phyloP scores from a whole-genome alignment of 768 basidiomycete genomes.

The Russula virescens region DNA sequence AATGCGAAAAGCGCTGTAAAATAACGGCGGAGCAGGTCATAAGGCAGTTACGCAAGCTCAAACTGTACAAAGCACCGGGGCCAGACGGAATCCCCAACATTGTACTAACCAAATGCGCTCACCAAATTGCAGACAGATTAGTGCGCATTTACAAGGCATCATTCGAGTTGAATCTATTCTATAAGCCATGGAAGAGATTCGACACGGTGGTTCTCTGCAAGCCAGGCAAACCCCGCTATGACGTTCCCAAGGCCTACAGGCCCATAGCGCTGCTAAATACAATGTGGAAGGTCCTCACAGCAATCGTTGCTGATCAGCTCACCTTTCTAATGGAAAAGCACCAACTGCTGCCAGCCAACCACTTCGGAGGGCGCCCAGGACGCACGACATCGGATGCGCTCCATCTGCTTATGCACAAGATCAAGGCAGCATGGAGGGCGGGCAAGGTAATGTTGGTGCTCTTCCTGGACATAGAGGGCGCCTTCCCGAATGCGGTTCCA shows the following conservation, averaged over 20 bases:
- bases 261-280: not conserved
- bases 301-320: not conserved
- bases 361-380: conserved; percentile 12
- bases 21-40: no score
- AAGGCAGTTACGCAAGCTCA: no score
- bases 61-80: no score
- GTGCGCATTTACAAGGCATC: not conserved
- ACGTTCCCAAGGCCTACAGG: not conserved
- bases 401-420: conserved; percentile 24
- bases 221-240: conserved; percentile 18
- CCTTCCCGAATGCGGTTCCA: not conserved
- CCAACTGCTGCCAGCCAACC: conserved; percentile 19
- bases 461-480: not conserved
- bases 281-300: conserved; percentile 3
- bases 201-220: not conserved
- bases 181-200: not conserved
- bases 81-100: no score
- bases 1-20: no score
- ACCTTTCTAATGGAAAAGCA: not conserved
- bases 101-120: no score
- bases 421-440: conserved; percentile 27
- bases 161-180: fast-evolving
- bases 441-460: conserved; percentile 11
- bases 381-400: conserved; percentile 28
- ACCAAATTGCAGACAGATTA: not conserved